Conservation (phyloP, 768 basidiomycete genomes). For the Podaxis sp. region DNA sequence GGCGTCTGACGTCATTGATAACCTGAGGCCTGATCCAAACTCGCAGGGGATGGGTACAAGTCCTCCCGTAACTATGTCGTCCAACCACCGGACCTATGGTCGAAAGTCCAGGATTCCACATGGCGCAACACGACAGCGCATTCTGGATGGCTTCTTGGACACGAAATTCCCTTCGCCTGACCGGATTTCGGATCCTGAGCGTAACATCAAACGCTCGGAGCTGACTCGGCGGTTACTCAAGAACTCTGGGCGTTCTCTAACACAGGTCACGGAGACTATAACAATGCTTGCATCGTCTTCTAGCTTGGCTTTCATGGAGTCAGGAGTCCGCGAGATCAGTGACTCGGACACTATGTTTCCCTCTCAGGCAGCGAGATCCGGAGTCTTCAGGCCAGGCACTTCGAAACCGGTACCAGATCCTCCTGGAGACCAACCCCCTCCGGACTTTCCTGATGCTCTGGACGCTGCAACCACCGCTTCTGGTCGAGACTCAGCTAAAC, state of each 20-base stretch:
- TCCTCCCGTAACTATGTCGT: not conserved
- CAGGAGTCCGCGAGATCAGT: not conserved
- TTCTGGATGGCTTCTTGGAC: not conserved
- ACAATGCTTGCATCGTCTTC: not conserved
- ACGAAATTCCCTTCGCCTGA: not conserved
- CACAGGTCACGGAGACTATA: not conserved
- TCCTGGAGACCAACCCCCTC: not conserved
- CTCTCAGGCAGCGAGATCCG: not conserved
- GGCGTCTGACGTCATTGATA: constrained; percentile 6
- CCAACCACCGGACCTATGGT: not conserved
- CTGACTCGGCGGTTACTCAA: not conserved
- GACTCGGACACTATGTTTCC: not conserved
- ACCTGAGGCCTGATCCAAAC: not conserved
- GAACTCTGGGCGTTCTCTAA: not conserved
- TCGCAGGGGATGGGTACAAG: not conserved
- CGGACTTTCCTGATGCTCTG: not conserved
- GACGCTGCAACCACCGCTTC: not conserved
- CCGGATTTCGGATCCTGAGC: not conserved
- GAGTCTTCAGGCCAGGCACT: not conserved
- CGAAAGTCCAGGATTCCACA: not conserved
- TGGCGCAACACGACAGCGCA: not conserved
- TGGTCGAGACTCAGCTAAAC: not conserved
- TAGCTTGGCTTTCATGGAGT: not conserved
- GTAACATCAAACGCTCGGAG: not conserved
- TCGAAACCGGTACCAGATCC: not conserved